phyloP scores from a whole-genome alignment of 148 eudicot genomes.

The Cornus florida region DNA sequence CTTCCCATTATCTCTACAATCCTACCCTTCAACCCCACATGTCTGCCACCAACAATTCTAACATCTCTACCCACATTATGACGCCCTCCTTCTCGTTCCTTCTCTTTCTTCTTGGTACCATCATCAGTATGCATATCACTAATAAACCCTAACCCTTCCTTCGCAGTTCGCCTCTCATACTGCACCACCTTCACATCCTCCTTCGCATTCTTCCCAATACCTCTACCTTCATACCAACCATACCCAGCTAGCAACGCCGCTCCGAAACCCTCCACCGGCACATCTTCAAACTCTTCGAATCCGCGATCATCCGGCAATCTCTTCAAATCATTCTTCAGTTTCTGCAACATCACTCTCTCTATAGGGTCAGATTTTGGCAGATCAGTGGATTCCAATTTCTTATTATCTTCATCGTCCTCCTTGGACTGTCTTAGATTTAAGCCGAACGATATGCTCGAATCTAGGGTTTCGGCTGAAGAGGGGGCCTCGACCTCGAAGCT shows the following conservation, averaged over 20 bases:
- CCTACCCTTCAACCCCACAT: constrained; percentile 59
- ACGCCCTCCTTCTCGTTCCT: constrained; percentile 13
- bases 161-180: constrained; percentile 47
- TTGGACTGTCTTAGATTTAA: constrained; percentile 51
- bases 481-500: constrained; percentile 43
- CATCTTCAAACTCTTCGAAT: constrained; percentile 56
- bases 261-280: constrained; percentile 77
- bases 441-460: constrained; percentile 46
- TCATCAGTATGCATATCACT: constrained; percentile 19
- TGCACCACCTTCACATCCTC: constrained; percentile 69
- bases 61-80: constrained; percentile 48
- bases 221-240: constrained; percentile 85
- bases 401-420: neutral
- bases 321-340: constrained; percentile 60
- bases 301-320: constrained; percentile 58
- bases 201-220: constrained; percentile 72
- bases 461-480: constrained; percentile 12
- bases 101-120: constrained; percentile 14
- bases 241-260: constrained; percentile 81
- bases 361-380: neutral
- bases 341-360: constrained; percentile 44
- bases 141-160: constrained; percentile 78
- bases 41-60: constrained; percentile 59
- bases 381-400: constrained; percentile 1
- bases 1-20: constrained; percentile 36